Percentiles rank a stretch among this genome's conserved stretches.
phyloP scores from a whole-genome alignment of 148 eudicot genomes.

The Polygonum maritimum region DNA sequence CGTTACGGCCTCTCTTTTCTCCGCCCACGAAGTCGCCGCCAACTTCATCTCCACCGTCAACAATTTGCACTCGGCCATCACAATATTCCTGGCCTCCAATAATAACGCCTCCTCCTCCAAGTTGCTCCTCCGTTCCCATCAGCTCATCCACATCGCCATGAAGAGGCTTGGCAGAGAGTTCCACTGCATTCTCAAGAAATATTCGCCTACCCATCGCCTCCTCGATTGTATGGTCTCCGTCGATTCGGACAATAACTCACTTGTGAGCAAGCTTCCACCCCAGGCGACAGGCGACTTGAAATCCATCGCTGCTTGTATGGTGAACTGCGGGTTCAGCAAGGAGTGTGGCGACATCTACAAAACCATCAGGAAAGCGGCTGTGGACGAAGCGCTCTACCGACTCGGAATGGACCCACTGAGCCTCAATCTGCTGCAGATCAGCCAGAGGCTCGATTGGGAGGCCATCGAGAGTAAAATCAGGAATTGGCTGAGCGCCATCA shows the following conservation, averaged over 20 bases:
- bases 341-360: conserved; percentile 62
- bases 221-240: no score
- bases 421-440: conserved; percentile 13
- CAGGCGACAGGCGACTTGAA: conserved; percentile 39
- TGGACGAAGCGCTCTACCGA: conserved; percentile 36
- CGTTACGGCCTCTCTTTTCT: conserved; percentile 26
- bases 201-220: no score
- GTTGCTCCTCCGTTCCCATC: conserved; percentile 34
- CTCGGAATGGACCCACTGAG: conserved; percentile 32
- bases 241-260: no score
- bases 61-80: conserved; percentile 38
- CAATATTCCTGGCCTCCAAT: conserved; percentile 18
- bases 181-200: conserved; percentile 26
- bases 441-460: conserved; percentile 55
- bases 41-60: conserved; percentile 34
- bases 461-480: conserved; percentile 36
- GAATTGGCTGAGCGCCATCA: conserved; percentile 36
- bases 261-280: background rate
- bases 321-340: conserved; percentile 49
- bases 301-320: conserved; percentile 63
- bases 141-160: conserved; percentile 44
- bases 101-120: conserved; percentile 22
- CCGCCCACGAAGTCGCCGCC: conserved; percentile 26
- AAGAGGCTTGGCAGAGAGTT: conserved; percentile 63
- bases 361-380: conserved; percentile 30